Conservation (phyloP, 495 filamentous ascomycete species). For the Endocarpon pusillum region DNA sequence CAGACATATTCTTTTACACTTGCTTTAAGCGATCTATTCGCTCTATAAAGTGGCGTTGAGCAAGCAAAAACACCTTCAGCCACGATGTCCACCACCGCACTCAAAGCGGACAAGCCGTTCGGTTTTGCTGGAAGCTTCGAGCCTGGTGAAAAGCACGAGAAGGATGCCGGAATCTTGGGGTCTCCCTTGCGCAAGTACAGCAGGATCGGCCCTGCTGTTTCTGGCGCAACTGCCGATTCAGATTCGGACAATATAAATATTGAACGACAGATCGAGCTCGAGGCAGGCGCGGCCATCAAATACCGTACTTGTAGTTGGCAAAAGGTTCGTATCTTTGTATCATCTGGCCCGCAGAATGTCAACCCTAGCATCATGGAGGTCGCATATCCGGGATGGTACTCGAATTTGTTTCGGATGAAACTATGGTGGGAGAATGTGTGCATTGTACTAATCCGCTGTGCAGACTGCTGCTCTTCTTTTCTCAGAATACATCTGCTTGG, state of each 20-base stretch:
- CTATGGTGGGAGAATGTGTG: too few species aligned
- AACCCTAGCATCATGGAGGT: too few species aligned
- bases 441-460: too few species aligned
- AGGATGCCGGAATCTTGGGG: too few species aligned
- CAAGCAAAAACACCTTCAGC: constrained; percentile 5
- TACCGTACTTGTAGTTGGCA: constrained; percentile 84
- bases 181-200: too few species aligned
- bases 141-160: background rate
- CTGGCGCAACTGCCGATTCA: constrained; percentile 6
- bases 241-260: constrained; percentile 28
- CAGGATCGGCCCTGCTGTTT: constrained; percentile 12
- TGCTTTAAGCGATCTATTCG: constrained; percentile 23
- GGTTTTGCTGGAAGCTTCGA: constrained; percentile 18
- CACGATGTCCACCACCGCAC: constrained; percentile 9
- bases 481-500: constrained; percentile 83
- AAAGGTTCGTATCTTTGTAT: too few species aligned
- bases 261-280: constrained; percentile 59
- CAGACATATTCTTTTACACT: constrained; percentile 11
- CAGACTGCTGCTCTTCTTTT: constrained; percentile 76
- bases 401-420: too few species aligned
- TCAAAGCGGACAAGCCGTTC: constrained; percentile 8
- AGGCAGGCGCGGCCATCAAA: constrained; percentile 64
- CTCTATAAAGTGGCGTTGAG: constrained; percentile 24
- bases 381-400: too few species aligned
- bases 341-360: too few species aligned